Conservation (phyloP, 192 early-diverging fungal species). For the Backusella liffmaniae region DNA sequence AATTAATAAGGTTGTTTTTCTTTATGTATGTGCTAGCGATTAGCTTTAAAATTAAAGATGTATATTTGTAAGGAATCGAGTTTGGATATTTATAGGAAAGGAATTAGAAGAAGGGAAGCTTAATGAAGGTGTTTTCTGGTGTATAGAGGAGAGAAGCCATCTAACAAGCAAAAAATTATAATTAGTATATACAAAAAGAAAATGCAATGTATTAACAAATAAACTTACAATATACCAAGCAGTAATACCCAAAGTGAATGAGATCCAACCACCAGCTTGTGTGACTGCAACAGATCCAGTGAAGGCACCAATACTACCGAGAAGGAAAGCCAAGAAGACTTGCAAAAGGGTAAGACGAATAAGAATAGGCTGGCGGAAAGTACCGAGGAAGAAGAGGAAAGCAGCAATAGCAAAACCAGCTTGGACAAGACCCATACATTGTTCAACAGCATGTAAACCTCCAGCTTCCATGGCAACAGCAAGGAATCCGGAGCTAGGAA, state of each 20-base stretch:
- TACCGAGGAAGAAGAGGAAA: conserved; percentile 27
- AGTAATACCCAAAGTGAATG: conserved; percentile 22
- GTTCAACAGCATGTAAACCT: conserved; percentile 1
- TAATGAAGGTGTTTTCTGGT: conserved; percentile 8
- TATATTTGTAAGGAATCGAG: background rate
- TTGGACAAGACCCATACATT: conserved; percentile 11
- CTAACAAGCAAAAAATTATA: too few relatives aligned
- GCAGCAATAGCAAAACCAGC: conserved; percentile 20
- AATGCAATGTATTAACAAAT: too few relatives aligned
- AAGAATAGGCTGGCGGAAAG: conserved; percentile 20
- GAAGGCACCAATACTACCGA: conserved; percentile 14
- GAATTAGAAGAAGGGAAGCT: conserved; percentile 22
- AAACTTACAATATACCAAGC: conserved; percentile 22
- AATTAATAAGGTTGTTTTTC: background rate
- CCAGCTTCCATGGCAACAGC: background rate
- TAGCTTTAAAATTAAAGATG: background rate
- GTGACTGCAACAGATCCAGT: background rate
- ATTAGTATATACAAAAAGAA: too few relatives aligned
- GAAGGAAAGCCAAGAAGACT: conserved; percentile 26
- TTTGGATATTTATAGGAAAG: background rate
- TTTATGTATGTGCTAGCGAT: background rate
- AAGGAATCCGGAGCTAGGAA: conserved; percentile 20
- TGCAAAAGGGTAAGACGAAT: conserved; percentile 17
- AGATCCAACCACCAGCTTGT: conserved; percentile 27
- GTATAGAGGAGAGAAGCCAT: conserved; percentile 19